Percentiles rank a stretch among this genome's conserved stretches.
These are phyloP conservation scores for Malassezia globosa DNA, from an alignment of 1,284 basidiomycete genomes.

Conservation along the genomic window DNA sequence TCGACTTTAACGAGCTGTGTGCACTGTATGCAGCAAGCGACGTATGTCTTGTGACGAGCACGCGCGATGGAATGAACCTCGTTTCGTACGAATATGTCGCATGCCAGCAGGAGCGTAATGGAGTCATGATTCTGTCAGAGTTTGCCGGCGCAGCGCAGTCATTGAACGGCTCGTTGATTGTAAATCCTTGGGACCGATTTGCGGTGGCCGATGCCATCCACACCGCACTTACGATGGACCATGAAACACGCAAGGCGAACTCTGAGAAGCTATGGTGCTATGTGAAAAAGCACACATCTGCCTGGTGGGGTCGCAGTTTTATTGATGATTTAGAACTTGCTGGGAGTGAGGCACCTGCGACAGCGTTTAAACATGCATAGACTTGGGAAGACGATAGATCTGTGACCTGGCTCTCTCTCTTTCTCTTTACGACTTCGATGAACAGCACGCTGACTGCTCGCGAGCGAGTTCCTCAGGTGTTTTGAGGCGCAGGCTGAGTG, in stretches of 20 bases:
- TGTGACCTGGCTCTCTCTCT: not conserved
- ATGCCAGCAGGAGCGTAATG: slow-evolving; percentile 80
- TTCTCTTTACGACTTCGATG: not conserved
- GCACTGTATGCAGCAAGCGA: slow-evolving; percentile 93
- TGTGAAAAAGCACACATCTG: slow-evolving; percentile 43
- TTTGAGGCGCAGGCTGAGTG: slow-evolving; percentile 36
- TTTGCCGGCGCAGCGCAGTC: slow-evolving; percentile 94
- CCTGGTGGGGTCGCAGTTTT: slow-evolving; percentile 44
- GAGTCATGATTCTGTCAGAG: slow-evolving; percentile 93
- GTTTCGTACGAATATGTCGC: slow-evolving; percentile 99
- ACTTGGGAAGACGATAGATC: not conserved
- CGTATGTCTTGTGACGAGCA: slow-evolving; percentile 87
- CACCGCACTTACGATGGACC: slow-evolving; percentile 79
- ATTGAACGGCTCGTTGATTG: slow-evolving; percentile 42
- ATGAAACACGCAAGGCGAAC: slow-evolving; percentile 70
- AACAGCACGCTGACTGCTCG: slow-evolving; percentile 5
- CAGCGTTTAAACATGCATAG: slow-evolving; percentile 9
- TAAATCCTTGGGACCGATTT: slow-evolving; percentile 54
- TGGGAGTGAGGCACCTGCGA: not conserved
- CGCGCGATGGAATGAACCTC: slow-evolving; percentile 96
- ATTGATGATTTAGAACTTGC: slow-evolving; percentile 21
- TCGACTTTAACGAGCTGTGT: slow-evolving; percentile 86
- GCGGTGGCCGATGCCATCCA: slow-evolving; percentile 91
- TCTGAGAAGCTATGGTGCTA: slow-evolving; percentile 80
- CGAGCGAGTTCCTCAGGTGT: slow-evolving; percentile 33